Conservation (phyloP, 2,329 filamentous ascomycete species). For the Colletotrichum kahawae region DNA sequence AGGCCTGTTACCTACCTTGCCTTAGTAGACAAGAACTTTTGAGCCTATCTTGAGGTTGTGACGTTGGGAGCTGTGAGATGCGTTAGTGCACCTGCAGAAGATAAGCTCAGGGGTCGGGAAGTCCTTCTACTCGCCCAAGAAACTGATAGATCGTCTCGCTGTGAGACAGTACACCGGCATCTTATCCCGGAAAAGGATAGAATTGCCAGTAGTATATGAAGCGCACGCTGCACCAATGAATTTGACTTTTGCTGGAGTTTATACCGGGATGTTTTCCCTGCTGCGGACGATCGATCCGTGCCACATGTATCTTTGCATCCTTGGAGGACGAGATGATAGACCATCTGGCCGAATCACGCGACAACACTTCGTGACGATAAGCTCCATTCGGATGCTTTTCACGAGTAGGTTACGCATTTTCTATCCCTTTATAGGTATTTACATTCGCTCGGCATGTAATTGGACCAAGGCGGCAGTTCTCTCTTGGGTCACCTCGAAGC, state of each 20-base stretch:
- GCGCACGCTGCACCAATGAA: neutral
- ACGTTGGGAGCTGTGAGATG: neutral
- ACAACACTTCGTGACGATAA: neutral
- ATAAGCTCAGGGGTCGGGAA: neutral
- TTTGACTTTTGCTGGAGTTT: neutral
- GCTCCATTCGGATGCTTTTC: neutral
- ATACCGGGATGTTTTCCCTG: neutral
- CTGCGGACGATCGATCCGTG: neutral
- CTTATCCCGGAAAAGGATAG: neutral
- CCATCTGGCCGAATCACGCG: neutral
- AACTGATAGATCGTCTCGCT: neutral
- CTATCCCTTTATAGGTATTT: neutral
- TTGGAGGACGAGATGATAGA: neutral
- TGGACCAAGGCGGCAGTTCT: neutral
- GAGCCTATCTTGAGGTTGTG: neutral
- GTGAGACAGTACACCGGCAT: neutral
- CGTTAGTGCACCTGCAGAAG: neutral
- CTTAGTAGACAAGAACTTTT: neutral
- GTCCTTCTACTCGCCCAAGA: neutral
- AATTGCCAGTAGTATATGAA: neutral
- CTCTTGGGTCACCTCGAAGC: neutral
- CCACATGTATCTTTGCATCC: neutral
- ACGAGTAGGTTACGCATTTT: neutral
- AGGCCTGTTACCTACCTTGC: neutral
- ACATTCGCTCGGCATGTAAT: neutral